Evolutionary conservation across 1,284 basidiomycete species (phyloP).

Genomic region (Mycosarcoma mackinlayi): DNA sequence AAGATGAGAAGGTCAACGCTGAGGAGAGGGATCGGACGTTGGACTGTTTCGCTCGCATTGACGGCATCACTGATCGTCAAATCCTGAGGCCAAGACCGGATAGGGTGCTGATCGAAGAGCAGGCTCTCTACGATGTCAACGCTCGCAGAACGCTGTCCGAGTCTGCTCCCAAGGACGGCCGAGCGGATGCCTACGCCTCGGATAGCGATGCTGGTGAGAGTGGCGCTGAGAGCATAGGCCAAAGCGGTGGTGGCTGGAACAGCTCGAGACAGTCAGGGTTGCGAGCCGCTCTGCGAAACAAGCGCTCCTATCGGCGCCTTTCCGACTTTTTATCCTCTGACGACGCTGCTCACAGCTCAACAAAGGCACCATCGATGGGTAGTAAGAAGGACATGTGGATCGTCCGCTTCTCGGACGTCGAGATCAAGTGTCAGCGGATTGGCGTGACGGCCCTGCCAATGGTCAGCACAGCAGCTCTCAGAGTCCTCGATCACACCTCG

Average conservation of each 20-base stretch:
- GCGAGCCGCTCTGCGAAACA: conserved; percentile 52
- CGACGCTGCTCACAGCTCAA: conserved; percentile 9
- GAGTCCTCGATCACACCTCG: conserved; percentile 2
- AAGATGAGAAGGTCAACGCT: conserved; percentile 95
- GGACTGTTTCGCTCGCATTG: conserved; percentile 93
- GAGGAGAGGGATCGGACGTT: conserved; percentile 94
- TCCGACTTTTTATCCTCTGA: conserved; percentile 54
- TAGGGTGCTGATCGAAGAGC: conserved; percentile 85
- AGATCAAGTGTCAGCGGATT: conserved; percentile 86
- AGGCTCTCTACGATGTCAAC: conserved; percentile 70
- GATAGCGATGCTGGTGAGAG: conserved; percentile 41
- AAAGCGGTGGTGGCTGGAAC: conserved; percentile 8
- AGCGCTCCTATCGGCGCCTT: conserved; percentile 59
- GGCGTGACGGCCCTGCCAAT: conserved; percentile 89
- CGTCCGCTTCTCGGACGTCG: conserved; percentile 93
- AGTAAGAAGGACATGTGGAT: conserved; percentile 85
- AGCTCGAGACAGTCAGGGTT: conserved; percentile 33
- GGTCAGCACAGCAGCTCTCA: conserved; percentile 72
- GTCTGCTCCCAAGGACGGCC: conserved; percentile 41
- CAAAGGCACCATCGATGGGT: conserved; percentile 64
- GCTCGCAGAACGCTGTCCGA: conserved; percentile 63
- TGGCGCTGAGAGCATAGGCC: conserved; percentile 21
- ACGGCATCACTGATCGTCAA: conserved; percentile 75
- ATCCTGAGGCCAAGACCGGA: conserved; percentile 89
- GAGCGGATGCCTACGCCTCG: conserved; percentile 9